Conservation (phyloP, 306 rosid species). For the Pyrus communis region DNA sequence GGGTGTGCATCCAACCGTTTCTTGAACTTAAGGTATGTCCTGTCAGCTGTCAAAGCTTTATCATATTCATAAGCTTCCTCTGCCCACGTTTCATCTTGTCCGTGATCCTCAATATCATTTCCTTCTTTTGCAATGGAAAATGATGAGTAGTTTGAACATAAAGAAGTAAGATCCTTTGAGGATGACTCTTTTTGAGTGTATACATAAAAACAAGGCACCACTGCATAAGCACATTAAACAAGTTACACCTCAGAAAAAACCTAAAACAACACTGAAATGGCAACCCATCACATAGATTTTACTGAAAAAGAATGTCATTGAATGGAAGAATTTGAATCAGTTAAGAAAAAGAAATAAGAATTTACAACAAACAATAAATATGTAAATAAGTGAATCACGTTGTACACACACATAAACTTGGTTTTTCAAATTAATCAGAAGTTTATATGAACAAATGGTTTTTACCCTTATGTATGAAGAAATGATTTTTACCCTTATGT, state of each 20-base stretch:
- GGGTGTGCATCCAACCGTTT: conserved; percentile 72
- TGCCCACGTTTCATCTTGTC: conserved; percentile 57
- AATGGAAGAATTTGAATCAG: background rate
- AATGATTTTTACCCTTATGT: too few relatives aligned
- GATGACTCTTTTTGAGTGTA: conserved; percentile 47
- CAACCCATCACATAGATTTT: background rate
- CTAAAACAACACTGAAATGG: background rate
- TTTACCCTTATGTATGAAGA: too few relatives aligned
- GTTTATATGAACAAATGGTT: background rate
- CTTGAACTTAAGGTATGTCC: conserved; percentile 85
- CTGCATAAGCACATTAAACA: conserved; percentile 38
- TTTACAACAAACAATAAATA: background rate
- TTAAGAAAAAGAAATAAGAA: background rate
- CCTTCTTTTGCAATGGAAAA: conserved; percentile 50
- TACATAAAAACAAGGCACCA: conserved; percentile 82
- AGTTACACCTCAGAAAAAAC: background rate
- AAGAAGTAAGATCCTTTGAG: conserved; percentile 36
- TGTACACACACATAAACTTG: background rate
- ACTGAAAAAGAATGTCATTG: background rate
- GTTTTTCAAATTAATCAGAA: background rate
- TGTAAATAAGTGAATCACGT: background rate
- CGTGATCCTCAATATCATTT: conserved; percentile 30
- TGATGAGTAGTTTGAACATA: conserved; percentile 49
- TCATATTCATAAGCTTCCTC: conserved; percentile 78
- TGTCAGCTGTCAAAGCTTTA: conserved; percentile 72